A percentile compares a stretch with the other conserved stretches of the same genome.
phyloP scores from a whole-genome alignment of 768 basidiomycete genomes.

The Suillus bovinus region DNA sequence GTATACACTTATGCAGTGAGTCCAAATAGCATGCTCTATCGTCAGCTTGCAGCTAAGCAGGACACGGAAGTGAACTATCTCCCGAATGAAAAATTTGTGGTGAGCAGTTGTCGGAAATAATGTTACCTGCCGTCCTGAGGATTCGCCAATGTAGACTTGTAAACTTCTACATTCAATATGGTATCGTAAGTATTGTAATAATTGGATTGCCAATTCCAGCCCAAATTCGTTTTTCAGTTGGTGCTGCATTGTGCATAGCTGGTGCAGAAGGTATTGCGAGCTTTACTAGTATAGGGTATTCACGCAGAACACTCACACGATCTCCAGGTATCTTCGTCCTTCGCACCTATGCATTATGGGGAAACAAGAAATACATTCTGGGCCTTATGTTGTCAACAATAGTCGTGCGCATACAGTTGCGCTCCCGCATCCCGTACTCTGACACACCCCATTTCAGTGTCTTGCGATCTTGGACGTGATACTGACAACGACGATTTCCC shows the following conservation, averaged over 20 bases:
- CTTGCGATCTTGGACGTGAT: background rate
- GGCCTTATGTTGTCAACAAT: background rate
- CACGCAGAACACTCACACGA: background rate
- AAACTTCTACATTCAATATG: background rate
- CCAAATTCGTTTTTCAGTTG: background rate
- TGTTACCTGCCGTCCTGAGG: background rate
- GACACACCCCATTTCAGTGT: background rate
- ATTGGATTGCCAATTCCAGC: background rate
- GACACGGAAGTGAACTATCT: constrained; percentile 2
- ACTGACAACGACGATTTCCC: background rate
- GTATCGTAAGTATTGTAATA: background rate
- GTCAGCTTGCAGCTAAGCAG: background rate
- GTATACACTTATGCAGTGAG: background rate
- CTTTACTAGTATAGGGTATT: too few species aligned
- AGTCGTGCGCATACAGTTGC: background rate
- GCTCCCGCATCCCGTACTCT: background rate
- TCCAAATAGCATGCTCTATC: background rate
- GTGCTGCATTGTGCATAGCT: background rate
- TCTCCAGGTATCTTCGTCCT: background rate
- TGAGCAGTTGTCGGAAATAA: background rate
- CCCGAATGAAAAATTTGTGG: background rate
- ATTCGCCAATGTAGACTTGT: background rate
- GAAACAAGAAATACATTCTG: background rate
- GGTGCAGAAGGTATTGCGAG: background rate
- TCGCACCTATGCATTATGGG: constrained; percentile 5